phyloP scores from a whole-genome alignment of 2,329 filamentous ascomycete species.

The Nemania serpens region DNA sequence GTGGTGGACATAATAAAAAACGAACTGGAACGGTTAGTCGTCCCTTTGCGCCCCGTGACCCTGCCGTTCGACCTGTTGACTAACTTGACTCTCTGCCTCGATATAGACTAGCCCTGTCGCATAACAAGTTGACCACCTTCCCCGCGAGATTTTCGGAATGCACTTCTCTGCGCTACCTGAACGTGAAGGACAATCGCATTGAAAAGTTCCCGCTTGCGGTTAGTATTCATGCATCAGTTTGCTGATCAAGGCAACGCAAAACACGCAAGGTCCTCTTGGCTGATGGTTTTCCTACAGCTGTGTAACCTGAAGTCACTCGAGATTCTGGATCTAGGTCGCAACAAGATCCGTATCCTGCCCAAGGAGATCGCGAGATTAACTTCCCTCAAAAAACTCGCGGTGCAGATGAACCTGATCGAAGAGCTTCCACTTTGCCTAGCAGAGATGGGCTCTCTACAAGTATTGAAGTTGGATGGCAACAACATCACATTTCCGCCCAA shows the following conservation, averaged over 20 bases:
- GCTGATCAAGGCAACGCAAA: constrained; percentile 14
- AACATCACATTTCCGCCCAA: constrained; percentile 79
- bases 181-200: constrained; percentile 77
- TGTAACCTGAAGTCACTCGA: constrained; percentile 86
- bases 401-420: constrained; percentile 85
- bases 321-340: constrained; percentile 89
- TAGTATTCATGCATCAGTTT: constrained; percentile 37
- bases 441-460: constrained; percentile 87
- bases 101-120: constrained; percentile 75
- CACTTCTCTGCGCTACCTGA: constrained; percentile 77
- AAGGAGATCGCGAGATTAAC: constrained; percentile 79
- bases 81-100: constrained; percentile 3
- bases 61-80: constrained; percentile 27
- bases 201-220: constrained; percentile 64
- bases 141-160: constrained; percentile 75
- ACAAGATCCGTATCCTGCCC: constrained; percentile 78
- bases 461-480: constrained; percentile 89
- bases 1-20: constrained; percentile 76
- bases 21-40: constrained; percentile 69
- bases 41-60: neutral
- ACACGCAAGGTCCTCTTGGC: constrained; percentile 7
- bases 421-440: constrained; percentile 82
- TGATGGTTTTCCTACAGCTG: constrained; percentile 59
- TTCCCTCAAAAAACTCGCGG: constrained; percentile 85
- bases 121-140: constrained; percentile 74